Percentiles rank a stretch among this genome's conserved stretches.
Evolutionary conservation across 768 basidiomycete genomes (phyloP).

Genomic region (Termitomyces sp.): DNA sequence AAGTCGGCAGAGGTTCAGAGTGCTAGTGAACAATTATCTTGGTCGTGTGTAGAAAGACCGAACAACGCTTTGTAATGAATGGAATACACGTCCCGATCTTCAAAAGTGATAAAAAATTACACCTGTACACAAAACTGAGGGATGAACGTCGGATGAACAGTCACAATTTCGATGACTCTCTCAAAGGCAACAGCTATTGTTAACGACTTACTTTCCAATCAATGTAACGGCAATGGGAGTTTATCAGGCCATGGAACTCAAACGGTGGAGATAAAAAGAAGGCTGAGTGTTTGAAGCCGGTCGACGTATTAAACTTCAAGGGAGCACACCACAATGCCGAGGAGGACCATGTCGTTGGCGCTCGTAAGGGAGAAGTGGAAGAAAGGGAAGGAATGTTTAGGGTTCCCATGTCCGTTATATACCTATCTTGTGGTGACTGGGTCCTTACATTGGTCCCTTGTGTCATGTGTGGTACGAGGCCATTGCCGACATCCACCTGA

Average conservation of each 20-base stretch:
- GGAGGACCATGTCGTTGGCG: not conserved
- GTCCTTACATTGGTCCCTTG: slow-evolving; percentile 3
- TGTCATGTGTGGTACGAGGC: slow-evolving; percentile 7
- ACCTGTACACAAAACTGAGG: not conserved
- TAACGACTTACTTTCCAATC: not conserved
- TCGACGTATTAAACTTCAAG: not conserved
- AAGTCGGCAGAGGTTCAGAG: not conserved
- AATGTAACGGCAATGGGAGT: not conserved
- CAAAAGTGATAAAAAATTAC: not conserved
- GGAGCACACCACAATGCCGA: not conserved
- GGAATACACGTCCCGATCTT: not conserved
- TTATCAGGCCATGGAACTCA: not conserved
- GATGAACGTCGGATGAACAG: not conserved
- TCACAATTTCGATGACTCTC: too few species aligned
- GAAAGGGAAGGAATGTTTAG: not conserved
- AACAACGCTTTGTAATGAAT: not conserved
- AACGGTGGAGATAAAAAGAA: not conserved
- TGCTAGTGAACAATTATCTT: not conserved
- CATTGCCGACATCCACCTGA: slow-evolving; percentile 14
- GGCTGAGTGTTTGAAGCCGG: not conserved
- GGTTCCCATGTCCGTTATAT: slow-evolving; percentile 10
- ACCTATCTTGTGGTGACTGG: slow-evolving; percentile 5
- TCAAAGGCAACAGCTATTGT: not conserved
- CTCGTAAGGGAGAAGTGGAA: not conserved
- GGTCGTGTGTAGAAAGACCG: not conserved